Evolutionary conservation across 2,329 filamentous ascomycete genomes (phyloP), one percentile per base, ranked within the genome.

Genomic region (Colletotrichum gloeosporioides): DNA sequence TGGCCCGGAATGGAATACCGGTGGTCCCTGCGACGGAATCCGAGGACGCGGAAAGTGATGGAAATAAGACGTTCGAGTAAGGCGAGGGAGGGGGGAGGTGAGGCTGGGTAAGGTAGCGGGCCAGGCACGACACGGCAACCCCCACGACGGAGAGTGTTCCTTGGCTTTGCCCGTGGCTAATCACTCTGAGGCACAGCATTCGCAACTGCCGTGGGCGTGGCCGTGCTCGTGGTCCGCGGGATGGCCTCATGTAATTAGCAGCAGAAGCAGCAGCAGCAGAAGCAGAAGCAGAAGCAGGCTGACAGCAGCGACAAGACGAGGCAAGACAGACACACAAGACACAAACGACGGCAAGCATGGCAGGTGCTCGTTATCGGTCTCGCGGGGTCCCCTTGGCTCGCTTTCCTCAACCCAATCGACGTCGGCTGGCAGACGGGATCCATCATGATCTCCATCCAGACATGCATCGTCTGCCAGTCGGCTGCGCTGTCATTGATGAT

Each of bases 291-390:
- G 36, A 39, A 3, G 36, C 44, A 53, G 44, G 44, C 44, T 53
- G 44, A 53, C 44, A 53, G 44, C 44, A 53, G 44, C 44, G 44
- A 25, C 44, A 22, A 53, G n/a, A 22, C 44, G 44, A 53, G 44
- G 44, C 44, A 53, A 22, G 44, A 13, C 6, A 53, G 44, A 53
- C n/a, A 53, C 44, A 22, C 44, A 22, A 53, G 44, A 22, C 6
- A 53, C 10, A 53, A n/a, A 6, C 18, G 39, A 49, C 29, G 15
- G 59, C 18, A 29, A 32, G 16, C 69, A 68, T 72, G 32, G 63
- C 49, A 53, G 32, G n/a, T 25, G 61, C 57, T 75, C 69, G 69
- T 73, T 67, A 73, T 75, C 69, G 69, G 73, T 67, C 62, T 72
- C 73, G 61, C 62, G 61, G 68, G 36, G 53, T 68, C 66, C 29